phyloP scores from a whole-genome alignment of 352 stramenopile genomes.

The Nothophytophthora sp. region DNA sequence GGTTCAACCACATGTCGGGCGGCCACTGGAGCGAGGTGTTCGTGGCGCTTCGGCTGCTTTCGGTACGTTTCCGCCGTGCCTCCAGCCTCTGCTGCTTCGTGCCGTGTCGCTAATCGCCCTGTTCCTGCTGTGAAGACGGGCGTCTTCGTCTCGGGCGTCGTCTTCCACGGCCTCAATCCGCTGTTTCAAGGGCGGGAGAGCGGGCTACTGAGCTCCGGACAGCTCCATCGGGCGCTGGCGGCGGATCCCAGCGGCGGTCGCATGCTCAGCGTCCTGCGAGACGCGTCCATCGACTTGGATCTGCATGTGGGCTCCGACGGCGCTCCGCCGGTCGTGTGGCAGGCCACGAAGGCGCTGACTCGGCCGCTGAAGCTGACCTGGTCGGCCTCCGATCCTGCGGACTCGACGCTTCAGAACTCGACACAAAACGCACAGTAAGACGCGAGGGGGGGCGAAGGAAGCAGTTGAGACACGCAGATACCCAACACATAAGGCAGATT shows the following conservation, averaged over 20 bases:
- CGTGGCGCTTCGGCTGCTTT: conserved; percentile 41
- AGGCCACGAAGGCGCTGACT: conserved; percentile 17
- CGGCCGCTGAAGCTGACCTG: conserved; percentile 7
- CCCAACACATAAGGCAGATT: no score
- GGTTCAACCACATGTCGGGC: conserved; percentile 10
- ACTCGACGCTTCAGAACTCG: no score
- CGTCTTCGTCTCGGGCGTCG: conserved; percentile 15
- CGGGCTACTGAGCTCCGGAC: conserved; percentile 16
- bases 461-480: no score
- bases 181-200: conserved; percentile 16
- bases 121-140: conserved; percentile 11
- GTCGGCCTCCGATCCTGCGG: no score
- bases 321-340: conserved; percentile 17
- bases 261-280: conserved; percentile 32
- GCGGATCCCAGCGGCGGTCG: conserved; percentile 19
- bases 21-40: conserved; percentile 12
- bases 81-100: neutral
- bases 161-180: conserved; percentile 22
- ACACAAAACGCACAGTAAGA: no score
- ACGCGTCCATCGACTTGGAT: conserved; percentile 26
- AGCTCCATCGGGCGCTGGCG: conserved; percentile 30
- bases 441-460: no score
- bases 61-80: conserved; percentile 22
- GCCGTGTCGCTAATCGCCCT: neutral
- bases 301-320: conserved; percentile 48